A percentile compares a stretch with the other conserved stretches of the same genome.
phyloP scores from a whole-genome alignment of 2,329 filamentous ascomycete genomes.

The Talaromyces islandicus region DNA sequence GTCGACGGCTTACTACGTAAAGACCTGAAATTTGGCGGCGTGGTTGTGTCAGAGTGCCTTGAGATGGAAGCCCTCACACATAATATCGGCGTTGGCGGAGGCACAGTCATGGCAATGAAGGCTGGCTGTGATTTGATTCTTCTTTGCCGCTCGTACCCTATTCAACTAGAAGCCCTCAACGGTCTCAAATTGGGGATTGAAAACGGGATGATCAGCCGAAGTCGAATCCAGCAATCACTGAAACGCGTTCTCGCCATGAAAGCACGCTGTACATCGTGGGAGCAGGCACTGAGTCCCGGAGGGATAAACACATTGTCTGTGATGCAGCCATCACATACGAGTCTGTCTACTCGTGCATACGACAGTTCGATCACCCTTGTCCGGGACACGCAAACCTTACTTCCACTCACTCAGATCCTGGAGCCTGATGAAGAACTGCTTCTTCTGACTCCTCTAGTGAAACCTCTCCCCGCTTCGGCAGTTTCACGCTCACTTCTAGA shows the following conservation, averaged over 20 bases:
- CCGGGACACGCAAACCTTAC: slow-evolving; percentile 74
- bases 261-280: slow-evolving; percentile 79
- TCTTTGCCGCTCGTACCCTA: slow-evolving; percentile 78
- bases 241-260: slow-evolving; percentile 76
- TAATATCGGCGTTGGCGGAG: slow-evolving; percentile 93
- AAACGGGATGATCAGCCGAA: slow-evolving; percentile 78
- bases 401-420: slow-evolving; percentile 76
- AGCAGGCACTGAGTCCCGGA: slow-evolving; percentile 79
- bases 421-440: slow-evolving; percentile 84
- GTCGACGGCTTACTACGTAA: slow-evolving; percentile 84
- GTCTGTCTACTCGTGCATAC: slow-evolving; percentile 78
- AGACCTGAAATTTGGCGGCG: slow-evolving; percentile 82
- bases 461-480: slow-evolving; percentile 83
- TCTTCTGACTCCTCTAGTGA: slow-evolving; percentile 80
- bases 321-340: slow-evolving; percentile 75
- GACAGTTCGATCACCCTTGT: slow-evolving; percentile 91
- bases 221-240: slow-evolving; percentile 74
- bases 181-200: slow-evolving; percentile 85
- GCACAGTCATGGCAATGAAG: slow-evolving; percentile 95
- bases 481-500: slow-evolving; percentile 64
- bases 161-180: slow-evolving; percentile 86
- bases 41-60: slow-evolving; percentile 89
- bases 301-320: slow-evolving; percentile 71
- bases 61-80: slow-evolving; percentile 96
- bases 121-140: slow-evolving; percentile 90